Conservation (phyloP, 164 flowering plant species). For the Saururus chinensis region DNA sequence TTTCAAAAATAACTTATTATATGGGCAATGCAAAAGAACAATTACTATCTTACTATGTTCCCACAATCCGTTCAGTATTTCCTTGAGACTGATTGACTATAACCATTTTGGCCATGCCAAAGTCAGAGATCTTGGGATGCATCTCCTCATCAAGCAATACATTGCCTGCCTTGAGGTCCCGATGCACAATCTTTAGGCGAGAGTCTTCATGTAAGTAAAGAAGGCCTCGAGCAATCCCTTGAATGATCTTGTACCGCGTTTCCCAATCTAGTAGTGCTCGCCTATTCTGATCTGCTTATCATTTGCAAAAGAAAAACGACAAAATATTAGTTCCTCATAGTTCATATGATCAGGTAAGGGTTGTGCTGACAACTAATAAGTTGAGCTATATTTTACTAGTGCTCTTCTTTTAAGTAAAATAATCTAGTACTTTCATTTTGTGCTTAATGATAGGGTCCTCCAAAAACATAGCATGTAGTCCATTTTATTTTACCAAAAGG, state of each 20-base stretch:
- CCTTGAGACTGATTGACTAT: constrained; percentile 12
- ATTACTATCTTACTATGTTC: constrained; percentile 23
- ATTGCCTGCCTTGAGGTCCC: constrained; percentile 52
- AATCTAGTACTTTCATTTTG: too few species aligned
- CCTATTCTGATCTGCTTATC: not conserved
- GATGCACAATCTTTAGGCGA: constrained; percentile 33
- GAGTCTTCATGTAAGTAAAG: constrained; percentile 57
- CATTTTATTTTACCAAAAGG: too few species aligned
- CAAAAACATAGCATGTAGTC: too few species aligned
- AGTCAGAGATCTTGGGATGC: constrained; percentile 38
- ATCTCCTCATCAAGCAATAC: constrained; percentile 33
- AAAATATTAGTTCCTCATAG: too few species aligned
- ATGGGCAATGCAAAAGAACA: too few species aligned
- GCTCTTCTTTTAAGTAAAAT: too few species aligned
- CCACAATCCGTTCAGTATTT: constrained; percentile 15
- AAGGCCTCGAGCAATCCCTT: constrained; percentile 42
- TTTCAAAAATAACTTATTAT: too few species aligned
- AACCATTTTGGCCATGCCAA: constrained; percentile 38
- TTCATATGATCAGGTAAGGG: too few species aligned
- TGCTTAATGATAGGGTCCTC: too few species aligned
- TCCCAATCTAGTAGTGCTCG: constrained; percentile 10
- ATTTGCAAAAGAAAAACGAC: too few species aligned
- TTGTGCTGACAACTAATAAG: too few species aligned
- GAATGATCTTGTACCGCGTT: constrained; percentile 14
- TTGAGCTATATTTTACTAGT: too few species aligned